Evolutionary conservation across 306 rosid genomes (phyloP).

Genomic region (Sesbania bispinosa): DNA sequence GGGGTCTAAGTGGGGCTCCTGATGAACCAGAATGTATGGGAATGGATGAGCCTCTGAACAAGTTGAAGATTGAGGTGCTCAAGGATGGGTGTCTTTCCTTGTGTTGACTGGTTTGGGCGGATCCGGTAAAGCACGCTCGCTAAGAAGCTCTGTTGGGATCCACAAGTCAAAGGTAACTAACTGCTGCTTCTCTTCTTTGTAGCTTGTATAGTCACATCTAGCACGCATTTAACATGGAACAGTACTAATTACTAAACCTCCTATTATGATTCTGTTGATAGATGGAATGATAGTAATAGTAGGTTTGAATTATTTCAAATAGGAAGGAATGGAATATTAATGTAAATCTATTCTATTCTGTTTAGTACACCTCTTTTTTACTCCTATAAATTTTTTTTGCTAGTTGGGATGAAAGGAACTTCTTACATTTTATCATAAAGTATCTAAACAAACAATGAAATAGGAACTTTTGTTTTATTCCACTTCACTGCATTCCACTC

Average conservation of each 20-base stretch:
- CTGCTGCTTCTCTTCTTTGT: neutral
- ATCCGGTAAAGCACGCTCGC: conserved; percentile 60
- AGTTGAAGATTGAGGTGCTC: conserved; percentile 40
- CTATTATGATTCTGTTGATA: neutral
- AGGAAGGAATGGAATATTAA: neutral
- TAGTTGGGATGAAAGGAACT: neutral
- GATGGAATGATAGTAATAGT: too few relatives aligned
- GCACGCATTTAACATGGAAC: conserved; percentile 1
- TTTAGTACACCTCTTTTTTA: neutral
- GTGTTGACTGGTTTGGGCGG: conserved; percentile 71
- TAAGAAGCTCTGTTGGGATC: conserved; percentile 45
- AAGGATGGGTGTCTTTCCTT: conserved; percentile 18
- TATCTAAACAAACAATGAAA: neutral
- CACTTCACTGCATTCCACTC: neutral
- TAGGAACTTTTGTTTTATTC: neutral
- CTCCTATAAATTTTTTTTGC: neutral
- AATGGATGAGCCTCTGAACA: conserved; percentile 33
- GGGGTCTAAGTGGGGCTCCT: conserved; percentile 31
- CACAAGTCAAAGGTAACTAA: conserved; percentile 41
- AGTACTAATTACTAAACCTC: neutral
- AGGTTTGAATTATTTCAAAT: too few relatives aligned
- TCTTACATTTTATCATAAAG: neutral
- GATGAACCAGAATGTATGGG: conserved; percentile 38
- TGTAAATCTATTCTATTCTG: neutral
- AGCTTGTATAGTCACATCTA: neutral